These are phyloP conservation scores for Epichloe baconii DNA, from an alignment of 2,329 filamentous ascomycete species.

Conservation along the genomic window DNA sequence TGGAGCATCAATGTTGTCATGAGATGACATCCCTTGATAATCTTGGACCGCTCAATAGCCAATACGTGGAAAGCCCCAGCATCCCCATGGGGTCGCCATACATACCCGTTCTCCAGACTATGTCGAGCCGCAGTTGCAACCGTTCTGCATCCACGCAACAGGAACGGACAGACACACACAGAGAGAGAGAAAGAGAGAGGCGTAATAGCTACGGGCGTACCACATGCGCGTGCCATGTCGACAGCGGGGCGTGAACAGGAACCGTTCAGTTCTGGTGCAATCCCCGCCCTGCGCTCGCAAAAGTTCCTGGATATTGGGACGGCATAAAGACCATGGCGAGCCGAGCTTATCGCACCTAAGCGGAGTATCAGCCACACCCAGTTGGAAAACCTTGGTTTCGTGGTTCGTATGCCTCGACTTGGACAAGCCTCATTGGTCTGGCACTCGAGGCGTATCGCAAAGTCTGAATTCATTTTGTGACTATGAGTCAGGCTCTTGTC, in stretches of 20 bases:
- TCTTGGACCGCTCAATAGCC: neutral
- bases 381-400: neutral
- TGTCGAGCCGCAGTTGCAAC: neutral
- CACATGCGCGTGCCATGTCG: neutral
- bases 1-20: too few relatives aligned
- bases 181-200: too few relatives aligned
- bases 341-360: neutral
- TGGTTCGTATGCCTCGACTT: neutral
- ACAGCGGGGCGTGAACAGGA: conserved; percentile 3
- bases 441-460: neutral
- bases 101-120: neutral
- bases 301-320: conserved; percentile 10
- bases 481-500: neutral
- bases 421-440: neutral
- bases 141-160: neutral
- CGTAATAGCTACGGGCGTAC: too few relatives aligned
- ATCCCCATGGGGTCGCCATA: conserved; percentile 8
- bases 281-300: conserved; percentile 9
- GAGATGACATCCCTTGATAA: neutral
- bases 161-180: too few relatives aligned
- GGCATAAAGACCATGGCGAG: neutral
- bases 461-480: neutral
- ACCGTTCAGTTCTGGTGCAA: conserved; percentile 7
- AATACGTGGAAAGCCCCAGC: conserved; percentile 6
- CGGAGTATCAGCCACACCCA: neutral